Conservation (phyloP, 78 protist species). For the Cyanophora paradoxa region DNA sequence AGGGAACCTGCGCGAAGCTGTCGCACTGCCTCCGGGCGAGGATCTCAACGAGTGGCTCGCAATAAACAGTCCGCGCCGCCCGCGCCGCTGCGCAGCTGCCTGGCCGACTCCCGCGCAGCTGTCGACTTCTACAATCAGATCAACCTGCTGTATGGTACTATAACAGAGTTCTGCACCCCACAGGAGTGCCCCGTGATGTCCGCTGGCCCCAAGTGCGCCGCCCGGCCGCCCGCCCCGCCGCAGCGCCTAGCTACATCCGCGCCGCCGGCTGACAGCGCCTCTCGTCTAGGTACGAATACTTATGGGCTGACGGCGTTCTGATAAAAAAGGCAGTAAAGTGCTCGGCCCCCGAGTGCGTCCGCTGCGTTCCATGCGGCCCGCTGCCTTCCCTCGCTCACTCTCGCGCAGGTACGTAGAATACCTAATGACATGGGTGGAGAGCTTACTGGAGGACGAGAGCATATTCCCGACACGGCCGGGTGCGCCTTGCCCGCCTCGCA, state of each 20-base stretch:
- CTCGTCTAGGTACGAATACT: constrained; percentile 78
- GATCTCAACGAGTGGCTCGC: constrained; percentile 95
- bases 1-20: constrained; percentile 66
- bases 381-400: too few relatives aligned
- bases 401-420: constrained; percentile 91
- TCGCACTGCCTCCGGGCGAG: constrained; percentile 89
- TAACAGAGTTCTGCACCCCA: constrained; percentile 94
- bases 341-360: constrained; percentile 89
- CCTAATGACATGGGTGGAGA: constrained; percentile 94
- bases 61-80: constrained; percentile 67
- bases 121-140: constrained; percentile 94
- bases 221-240: not conserved
- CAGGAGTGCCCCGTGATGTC: constrained; percentile 87
- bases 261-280: too few relatives aligned
- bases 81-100: not conserved
- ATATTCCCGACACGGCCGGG: constrained; percentile 77
- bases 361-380: too few relatives aligned
- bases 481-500: too few relatives aligned
- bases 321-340: constrained; percentile 55
- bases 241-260: too few relatives aligned
- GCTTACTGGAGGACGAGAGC: constrained; percentile 79
- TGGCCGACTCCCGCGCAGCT: not conserved
- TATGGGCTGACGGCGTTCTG: constrained; percentile 88
- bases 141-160: constrained; percentile 87
- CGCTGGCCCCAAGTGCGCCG: constrained; percentile 76